Percentiles rank a stretch among this genome's conserved stretches.
phyloP scores from a whole-genome alignment of 2,329 filamentous ascomycete species.

The Aspergillus sp. region DNA sequence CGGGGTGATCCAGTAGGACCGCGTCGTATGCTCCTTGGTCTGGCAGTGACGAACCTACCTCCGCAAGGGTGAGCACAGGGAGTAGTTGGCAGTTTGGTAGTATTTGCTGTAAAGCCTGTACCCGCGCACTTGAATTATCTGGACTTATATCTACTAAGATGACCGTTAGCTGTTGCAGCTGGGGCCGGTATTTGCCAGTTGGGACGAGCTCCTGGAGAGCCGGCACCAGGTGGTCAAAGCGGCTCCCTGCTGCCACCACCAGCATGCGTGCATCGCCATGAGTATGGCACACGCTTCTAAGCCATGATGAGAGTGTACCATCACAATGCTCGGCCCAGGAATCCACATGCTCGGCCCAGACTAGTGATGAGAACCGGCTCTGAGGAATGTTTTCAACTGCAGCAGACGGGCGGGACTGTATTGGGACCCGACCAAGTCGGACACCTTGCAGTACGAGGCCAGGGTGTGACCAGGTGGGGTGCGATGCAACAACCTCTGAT shows the following conservation, averaged over 20 bases:
- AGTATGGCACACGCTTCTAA: not conserved
- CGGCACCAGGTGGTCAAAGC: not conserved
- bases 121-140: not conserved
- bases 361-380: not conserved
- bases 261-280: not conserved
- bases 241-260: not conserved
- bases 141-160: not conserved
- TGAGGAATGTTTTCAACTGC: too few species aligned
- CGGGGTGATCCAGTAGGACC: not conserved
- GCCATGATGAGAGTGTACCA: not conserved
- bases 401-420: not conserved
- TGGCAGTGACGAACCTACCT: not conserved
- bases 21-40: not conserved
- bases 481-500: constrained; percentile 22
- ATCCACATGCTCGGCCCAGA: constrained; percentile 7
- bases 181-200: not conserved
- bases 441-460: constrained; percentile 24
- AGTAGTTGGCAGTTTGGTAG: not conserved
- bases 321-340: not conserved
- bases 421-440: constrained; percentile 21
- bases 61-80: not conserved
- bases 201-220: not conserved
- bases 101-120: not conserved
- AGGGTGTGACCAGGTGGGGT: constrained; percentile 18
- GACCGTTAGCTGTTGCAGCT: not conserved